phyloP scores from a whole-genome alignment of 2,329 filamentous ascomycete species.

The Didymella arachidicola region DNA sequence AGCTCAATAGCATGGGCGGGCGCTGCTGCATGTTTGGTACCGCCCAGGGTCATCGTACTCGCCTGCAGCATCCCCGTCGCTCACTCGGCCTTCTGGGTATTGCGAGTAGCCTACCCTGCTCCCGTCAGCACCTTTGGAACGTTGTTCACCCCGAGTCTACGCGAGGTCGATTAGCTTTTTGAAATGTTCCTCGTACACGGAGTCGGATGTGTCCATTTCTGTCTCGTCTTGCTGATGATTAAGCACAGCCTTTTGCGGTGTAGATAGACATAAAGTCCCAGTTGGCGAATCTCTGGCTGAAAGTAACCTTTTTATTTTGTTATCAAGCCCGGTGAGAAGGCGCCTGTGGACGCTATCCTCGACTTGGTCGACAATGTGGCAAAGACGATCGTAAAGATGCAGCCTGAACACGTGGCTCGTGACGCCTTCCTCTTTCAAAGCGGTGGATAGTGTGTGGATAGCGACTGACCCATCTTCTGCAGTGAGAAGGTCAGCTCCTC shows the following conservation, averaged over 20 bases:
- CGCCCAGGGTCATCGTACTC: not conserved
- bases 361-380: not conserved
- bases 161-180: no score
- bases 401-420: not conserved
- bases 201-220: not conserved
- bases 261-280: not conserved
- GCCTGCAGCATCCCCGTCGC: not conserved
- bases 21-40: not conserved
- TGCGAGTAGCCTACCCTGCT: not conserved
- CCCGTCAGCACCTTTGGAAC: not conserved
- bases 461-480: not conserved
- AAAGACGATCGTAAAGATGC: not conserved
- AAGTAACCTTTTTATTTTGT: not conserved
- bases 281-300: not conserved
- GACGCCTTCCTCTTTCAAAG: not conserved
- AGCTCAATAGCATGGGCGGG: no score
- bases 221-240: not conserved
- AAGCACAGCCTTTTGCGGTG: not conserved
- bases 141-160: not conserved
- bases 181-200: no score
- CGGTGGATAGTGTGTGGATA: not conserved
- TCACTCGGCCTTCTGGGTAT: not conserved
- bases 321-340: not conserved
- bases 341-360: not conserved
- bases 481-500: not conserved